Evolutionary conservation across 129 eudicot species (phyloP).

Genomic region (Chrysanthemum makinoi): DNA sequence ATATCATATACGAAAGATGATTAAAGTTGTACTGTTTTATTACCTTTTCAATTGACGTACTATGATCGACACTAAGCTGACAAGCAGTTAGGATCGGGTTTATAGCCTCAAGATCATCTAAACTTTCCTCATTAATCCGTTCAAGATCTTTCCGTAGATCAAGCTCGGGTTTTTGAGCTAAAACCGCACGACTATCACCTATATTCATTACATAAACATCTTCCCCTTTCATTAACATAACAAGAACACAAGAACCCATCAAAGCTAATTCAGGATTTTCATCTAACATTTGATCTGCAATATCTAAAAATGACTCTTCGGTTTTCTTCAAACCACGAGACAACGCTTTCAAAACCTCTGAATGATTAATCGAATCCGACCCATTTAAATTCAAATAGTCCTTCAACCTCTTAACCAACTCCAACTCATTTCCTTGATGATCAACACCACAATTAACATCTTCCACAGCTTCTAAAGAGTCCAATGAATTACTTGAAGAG

Average conservation of each 20-base stretch:
- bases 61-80: slow-evolving; percentile 83
- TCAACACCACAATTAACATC: slow-evolving; percentile 28
- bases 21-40: slow-evolving; percentile 2
- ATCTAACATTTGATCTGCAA: slow-evolving; percentile 69
- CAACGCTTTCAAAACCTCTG: slow-evolving; percentile 67
- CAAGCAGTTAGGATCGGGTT: slow-evolving; percentile 47
- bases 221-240: slow-evolving; percentile 86
- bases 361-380: slow-evolving; percentile 42
- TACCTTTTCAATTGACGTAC: slow-evolving; percentile 78
- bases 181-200: slow-evolving; percentile 91
- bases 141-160: slow-evolving; percentile 45
- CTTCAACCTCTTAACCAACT: slow-evolving; percentile 76
- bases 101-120: slow-evolving; percentile 35
- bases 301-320: slow-evolving; percentile 67
- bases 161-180: slow-evolving; percentile 49
- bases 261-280: slow-evolving; percentile 89
- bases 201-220: slow-evolving; percentile 94
- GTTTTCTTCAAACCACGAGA: slow-evolving; percentile 69
- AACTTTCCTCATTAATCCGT: slow-evolving; percentile 38
- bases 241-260: slow-evolving; percentile 95
- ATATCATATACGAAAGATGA: slow-evolving; percentile 1
- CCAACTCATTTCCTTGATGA: slow-evolving; percentile 29
- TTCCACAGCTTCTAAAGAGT: slow-evolving; percentile 10
- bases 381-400: slow-evolving; percentile 52
- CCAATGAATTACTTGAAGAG: slow-evolving; percentile 13